These are phyloP conservation scores for Sinapis alba DNA, from an alignment of 441 rosid species.

Conservation along the genomic window DNA sequence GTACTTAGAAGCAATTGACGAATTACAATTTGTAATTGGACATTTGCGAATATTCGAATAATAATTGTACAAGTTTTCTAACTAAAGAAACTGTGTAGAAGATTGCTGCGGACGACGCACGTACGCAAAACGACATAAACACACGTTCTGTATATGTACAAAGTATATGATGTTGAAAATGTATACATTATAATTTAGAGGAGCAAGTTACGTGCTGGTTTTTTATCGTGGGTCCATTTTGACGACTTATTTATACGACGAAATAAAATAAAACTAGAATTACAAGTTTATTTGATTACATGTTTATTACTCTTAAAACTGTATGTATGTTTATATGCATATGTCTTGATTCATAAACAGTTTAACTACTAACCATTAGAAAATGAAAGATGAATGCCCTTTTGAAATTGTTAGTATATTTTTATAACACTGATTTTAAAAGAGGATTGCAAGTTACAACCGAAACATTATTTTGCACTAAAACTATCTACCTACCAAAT, in stretches of 20 bases:
- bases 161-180: slow-evolving; percentile 22
- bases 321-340: background rate
- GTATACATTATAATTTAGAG: background rate
- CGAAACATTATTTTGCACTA: slow-evolving; percentile 17
- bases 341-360: background rate
- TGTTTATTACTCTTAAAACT: background rate
- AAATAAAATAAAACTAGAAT: background rate
- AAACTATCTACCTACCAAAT: slow-evolving; percentile 24
- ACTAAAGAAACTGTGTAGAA: slow-evolving; percentile 14
- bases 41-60: slow-evolving; percentile 3
- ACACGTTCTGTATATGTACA: slow-evolving; percentile 7
- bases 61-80: background rate
- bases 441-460: slow-evolving; percentile 15
- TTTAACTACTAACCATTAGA: slow-evolving; percentile 25
- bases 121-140: slow-evolving; percentile 34
- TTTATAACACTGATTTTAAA: slow-evolving; percentile 15
- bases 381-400: slow-evolving; percentile 23
- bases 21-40: background rate
- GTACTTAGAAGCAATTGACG: background rate
- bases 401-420: background rate
- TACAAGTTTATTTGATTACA: background rate
- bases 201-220: slow-evolving; percentile 25
- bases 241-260: background rate
- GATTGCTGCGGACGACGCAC: slow-evolving; percentile 13
- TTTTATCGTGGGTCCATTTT: slow-evolving; percentile 4